These are phyloP conservation scores for Chrysoporthe austroafricana DNA, from an alignment of 2,329 filamentous ascomycete genomes.

Conservation along the genomic window DNA sequence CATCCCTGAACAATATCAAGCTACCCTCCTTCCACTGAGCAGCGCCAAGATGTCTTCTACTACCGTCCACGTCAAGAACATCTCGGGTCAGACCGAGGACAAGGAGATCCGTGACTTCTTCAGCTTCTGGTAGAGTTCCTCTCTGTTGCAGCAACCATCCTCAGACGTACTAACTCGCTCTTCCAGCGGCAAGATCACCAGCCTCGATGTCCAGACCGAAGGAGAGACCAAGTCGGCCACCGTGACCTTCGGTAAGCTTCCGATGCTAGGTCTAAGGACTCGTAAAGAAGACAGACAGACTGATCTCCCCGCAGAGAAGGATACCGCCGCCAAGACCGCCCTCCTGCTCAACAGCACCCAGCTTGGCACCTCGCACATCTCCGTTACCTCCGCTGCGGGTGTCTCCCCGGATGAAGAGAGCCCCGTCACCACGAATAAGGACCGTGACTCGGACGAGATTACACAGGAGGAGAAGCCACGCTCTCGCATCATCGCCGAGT, in stretches of 20 bases:
- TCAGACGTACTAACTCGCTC: conserved; percentile 1
- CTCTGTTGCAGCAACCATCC: background rate
- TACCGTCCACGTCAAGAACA: conserved; percentile 89
- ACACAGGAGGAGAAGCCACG: conserved; percentile 97
- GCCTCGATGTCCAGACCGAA: conserved; percentile 73
- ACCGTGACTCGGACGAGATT: conserved; percentile 69
- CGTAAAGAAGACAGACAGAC: background rate
- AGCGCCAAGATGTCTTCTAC: conserved; percentile 56
- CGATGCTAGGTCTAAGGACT: background rate
- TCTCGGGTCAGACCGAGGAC: conserved; percentile 79
- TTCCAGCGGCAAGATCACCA: conserved; percentile 84
- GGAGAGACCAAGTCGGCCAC: conserved; percentile 78
- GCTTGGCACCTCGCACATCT: conserved; percentile 84
- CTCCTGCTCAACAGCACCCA: conserved; percentile 97
- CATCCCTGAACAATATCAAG: conserved; percentile 6
- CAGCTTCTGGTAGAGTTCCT: conserved; percentile 78
- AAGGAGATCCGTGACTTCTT: conserved; percentile 97
- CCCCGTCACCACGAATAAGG: conserved; percentile 57
- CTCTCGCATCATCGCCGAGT: conserved; percentile 91
- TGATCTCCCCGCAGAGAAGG: conserved; percentile 66
- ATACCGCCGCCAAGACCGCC: conserved; percentile 94
- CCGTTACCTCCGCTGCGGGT: conserved; percentile 69
- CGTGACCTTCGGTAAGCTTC: conserved; percentile 69
- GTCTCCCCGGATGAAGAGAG: conserved; percentile 62
- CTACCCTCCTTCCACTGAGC: conserved; percentile 4